Evolutionary conservation across 345 rosid genomes (phyloP).

Genomic region (Salix purpurea): DNA sequence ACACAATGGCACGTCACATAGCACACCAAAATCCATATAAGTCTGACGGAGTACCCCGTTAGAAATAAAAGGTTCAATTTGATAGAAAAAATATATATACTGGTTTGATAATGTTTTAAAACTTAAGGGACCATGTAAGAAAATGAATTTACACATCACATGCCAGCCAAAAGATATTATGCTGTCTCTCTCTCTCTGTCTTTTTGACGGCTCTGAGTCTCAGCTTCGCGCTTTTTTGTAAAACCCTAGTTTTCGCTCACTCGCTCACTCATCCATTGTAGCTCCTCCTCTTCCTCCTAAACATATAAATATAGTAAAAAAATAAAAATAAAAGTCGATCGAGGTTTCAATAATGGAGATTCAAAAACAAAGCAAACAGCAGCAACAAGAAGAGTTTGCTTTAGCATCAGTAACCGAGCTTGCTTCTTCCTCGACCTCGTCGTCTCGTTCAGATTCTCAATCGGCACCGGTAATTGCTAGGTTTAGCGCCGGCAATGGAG

Average conservation of each 20-base stretch:
- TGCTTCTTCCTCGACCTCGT: constrained; percentile 38
- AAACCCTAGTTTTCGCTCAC: constrained; percentile 19
- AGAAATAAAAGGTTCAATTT: too few species aligned
- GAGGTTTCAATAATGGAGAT: constrained; percentile 18
- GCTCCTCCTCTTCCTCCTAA: not conserved
- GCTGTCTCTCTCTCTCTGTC: not conserved
- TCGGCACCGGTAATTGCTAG: constrained; percentile 49
- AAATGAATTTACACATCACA: not conserved
- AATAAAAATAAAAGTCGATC: too few species aligned
- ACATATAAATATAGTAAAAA: too few species aligned
- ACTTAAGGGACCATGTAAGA: not conserved
- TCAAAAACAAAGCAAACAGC: constrained; percentile 28
- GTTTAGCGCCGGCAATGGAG: constrained; percentile 47
- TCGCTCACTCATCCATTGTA: not conserved
- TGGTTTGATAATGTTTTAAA: too few species aligned
- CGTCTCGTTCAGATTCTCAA: constrained; percentile 24
- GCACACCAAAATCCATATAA: too few species aligned
- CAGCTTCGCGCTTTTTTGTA: constrained; percentile 1
- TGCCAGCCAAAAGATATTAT: not conserved
- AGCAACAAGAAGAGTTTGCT: constrained; percentile 43
- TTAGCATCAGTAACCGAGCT: constrained; percentile 59
- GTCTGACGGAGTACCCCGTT: not conserved
- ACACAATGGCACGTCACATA: not conserved
- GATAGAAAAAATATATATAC: too few species aligned
- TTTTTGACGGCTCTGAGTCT: not conserved